Conservation (phyloP, 805 yeast species). For the Metschnikowia matae region DNA sequence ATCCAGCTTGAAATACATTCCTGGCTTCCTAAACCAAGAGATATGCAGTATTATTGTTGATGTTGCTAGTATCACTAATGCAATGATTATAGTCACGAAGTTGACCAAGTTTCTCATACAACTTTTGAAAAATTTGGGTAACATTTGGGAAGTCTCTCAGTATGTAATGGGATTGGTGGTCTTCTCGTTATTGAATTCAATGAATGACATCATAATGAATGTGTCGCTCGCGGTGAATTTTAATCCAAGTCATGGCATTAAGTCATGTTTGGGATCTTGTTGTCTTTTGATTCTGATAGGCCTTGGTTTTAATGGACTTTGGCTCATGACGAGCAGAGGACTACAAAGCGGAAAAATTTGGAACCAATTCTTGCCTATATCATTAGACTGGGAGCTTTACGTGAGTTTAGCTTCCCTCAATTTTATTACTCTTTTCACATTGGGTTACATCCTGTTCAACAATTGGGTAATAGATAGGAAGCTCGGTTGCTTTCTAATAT, state of each 20-base stretch:
- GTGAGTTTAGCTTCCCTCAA: slow-evolving; percentile 26
- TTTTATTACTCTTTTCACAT: slow-evolving; percentile 19
- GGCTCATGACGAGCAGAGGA: slow-evolving; percentile 20
- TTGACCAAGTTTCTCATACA: slow-evolving; percentile 25
- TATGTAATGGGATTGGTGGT: slow-evolving; percentile 46
- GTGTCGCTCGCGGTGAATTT: slow-evolving; percentile 41
- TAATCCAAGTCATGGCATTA: slow-evolving; percentile 39
- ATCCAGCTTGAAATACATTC: neutral
- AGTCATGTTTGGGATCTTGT: slow-evolving; percentile 55
- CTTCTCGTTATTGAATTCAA: slow-evolving; percentile 47
- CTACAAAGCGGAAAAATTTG: slow-evolving; percentile 3
- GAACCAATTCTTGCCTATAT: slow-evolving; percentile 16
- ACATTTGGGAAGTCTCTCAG: slow-evolving; percentile 42
- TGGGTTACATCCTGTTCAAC: slow-evolving; percentile 29
- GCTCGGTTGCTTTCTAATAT: slow-evolving; percentile 20
- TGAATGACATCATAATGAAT: slow-evolving; percentile 52
- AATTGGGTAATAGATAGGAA: slow-evolving; percentile 32
- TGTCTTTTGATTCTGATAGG: slow-evolving; percentile 46
- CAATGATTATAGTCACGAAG: slow-evolving; percentile 25
- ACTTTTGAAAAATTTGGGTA: slow-evolving; percentile 42
- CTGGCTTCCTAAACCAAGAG: slow-evolving; percentile 8
- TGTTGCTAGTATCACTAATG: slow-evolving; percentile 20
- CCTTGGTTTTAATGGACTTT: slow-evolving; percentile 44
- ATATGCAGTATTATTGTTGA: slow-evolving; percentile 5
- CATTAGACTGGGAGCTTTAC: slow-evolving; percentile 21